Percentiles rank a stretch among this genome's conserved stretches.
Conservation (phyloP, 1,284 basidiomycete genomes). For the Boletus semigastroideus region DNA sequence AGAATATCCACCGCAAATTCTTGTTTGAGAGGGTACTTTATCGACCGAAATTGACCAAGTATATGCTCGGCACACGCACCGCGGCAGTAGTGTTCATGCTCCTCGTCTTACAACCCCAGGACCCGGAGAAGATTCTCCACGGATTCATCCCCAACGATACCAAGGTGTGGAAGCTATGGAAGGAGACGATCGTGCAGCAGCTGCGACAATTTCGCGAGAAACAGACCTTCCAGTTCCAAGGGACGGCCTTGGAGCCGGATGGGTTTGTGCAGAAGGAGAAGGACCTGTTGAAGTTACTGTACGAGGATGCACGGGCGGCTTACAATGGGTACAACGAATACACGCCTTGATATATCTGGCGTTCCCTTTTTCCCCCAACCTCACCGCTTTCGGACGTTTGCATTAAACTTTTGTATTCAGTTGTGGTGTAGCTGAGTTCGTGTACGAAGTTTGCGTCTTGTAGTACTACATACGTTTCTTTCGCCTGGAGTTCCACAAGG, state of each 20-base stretch:
- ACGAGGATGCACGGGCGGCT: conserved; percentile 18
- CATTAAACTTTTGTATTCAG: too few relatives aligned
- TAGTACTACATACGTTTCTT: too few relatives aligned
- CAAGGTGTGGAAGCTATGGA: conserved; percentile 27
- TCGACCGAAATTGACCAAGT: conserved; percentile 19
- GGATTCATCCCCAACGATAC: conserved; percentile 29
- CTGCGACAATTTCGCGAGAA: not conserved
- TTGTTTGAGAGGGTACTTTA: conserved; percentile 18
- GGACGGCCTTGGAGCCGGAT: not conserved
- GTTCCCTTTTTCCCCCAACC: too few relatives aligned
- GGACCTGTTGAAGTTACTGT: conserved; percentile 19
- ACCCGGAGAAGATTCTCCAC: conserved; percentile 18
- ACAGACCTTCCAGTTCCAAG: conserved; percentile 8
- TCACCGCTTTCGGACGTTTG: too few relatives aligned
- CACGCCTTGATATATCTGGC: too few relatives aligned
- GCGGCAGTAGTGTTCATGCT: conserved; percentile 29
- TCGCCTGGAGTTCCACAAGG: too few relatives aligned
- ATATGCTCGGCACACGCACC: conserved; percentile 25
- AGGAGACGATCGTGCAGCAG: conserved; percentile 10
- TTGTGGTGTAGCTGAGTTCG: too few relatives aligned
- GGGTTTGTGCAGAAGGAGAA: conserved; percentile 13
- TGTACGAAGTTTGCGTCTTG: too few relatives aligned
- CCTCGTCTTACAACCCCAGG: conserved; percentile 15
- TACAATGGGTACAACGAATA: conserved; percentile 16
- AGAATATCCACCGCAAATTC: conserved; percentile 20